phyloP scores from a whole-genome alignment of 768 basidiomycete genomes.

The Galerina marginata region DNA sequence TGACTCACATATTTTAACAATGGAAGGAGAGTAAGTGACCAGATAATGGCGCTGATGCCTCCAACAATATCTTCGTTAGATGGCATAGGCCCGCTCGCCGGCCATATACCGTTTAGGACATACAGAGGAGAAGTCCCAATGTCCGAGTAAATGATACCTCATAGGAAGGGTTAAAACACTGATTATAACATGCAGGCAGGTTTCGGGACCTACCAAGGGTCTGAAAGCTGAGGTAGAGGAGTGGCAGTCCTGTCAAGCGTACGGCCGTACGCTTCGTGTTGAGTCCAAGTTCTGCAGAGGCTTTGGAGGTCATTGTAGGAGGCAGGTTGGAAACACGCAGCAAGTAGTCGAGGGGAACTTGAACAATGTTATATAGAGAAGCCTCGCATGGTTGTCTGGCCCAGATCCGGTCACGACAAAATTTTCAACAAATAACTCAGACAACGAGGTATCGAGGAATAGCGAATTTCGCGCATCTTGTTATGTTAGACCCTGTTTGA shows the following conservation, averaged over 20 bases:
- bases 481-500: neutral
- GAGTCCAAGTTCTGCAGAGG: conserved; percentile 30
- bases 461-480: conserved; percentile 38
- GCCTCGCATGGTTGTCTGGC: neutral
- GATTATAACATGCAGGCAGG: neutral
- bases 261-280: conserved; percentile 38
- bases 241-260: conserved; percentile 33
- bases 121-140: conserved; percentile 69
- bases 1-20: conserved; percentile 64
- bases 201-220: conserved; percentile 31
- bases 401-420: neutral
- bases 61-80: conserved; percentile 67
- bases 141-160: conserved; percentile 55
- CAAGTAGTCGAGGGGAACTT: neutral
- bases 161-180: neutral
- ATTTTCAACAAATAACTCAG: neutral
- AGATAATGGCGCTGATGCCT: conserved; percentile 65
- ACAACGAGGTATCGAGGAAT: conserved; percentile 31
- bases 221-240: conserved; percentile 40
- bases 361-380: conserved; percentile 4
- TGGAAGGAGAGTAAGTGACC: conserved; percentile 66
- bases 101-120: conserved; percentile 69
- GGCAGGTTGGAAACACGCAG: conserved; percentile 5
- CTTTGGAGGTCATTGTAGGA: conserved; percentile 20
- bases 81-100: conserved; percentile 50